A percentile compares a stretch with the other conserved stretches of the same genome.
Conservation (phyloP, 2,329 filamentous ascomycete genomes). For the Lithohypha guttulata region DNA sequence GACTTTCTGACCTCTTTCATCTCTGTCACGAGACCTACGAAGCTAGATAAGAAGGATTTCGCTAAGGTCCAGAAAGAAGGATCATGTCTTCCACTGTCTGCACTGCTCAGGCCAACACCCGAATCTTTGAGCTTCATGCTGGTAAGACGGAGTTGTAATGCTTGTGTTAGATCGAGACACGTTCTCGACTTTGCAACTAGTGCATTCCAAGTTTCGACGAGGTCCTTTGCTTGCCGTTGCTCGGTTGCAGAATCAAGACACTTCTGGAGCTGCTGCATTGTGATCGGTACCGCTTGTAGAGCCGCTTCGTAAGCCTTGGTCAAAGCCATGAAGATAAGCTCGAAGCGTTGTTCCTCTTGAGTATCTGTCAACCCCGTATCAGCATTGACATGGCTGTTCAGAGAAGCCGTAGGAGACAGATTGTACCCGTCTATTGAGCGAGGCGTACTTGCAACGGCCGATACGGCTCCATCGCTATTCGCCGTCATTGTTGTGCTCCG, state of each 20-base stretch:
- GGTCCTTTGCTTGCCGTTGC: constrained; percentile 47
- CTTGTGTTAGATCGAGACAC: constrained; percentile 62
- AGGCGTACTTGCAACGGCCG: constrained; percentile 53
- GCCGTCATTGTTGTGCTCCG: constrained; percentile 15
- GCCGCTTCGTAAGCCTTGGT: constrained; percentile 64
- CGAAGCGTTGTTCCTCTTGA: constrained; percentile 72
- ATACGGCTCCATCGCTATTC: constrained; percentile 28
- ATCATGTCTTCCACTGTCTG: constrained; percentile 33
- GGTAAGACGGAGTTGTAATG: constrained; percentile 61
- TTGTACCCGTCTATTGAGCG: constrained; percentile 66
- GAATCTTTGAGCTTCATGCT: constrained; percentile 78
- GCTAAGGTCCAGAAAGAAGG: constrained; percentile 59
- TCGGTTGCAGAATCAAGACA: constrained; percentile 55
- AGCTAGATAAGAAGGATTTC: constrained; percentile 45
- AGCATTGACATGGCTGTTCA: constrained; percentile 41
- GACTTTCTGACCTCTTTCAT: constrained; percentile 37
- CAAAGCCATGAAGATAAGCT: constrained; percentile 68
- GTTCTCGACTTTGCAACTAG: constrained; percentile 62
- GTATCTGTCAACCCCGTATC: constrained; percentile 53
- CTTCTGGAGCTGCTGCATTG: constrained; percentile 55
- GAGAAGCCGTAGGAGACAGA: constrained; percentile 39
- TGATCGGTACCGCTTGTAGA: constrained; percentile 57
- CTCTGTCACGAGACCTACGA: constrained; percentile 37
- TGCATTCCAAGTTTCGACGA: constrained; percentile 56
- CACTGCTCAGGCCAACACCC: constrained; percentile 46